Evolutionary conservation across 179 eudicot genomes (phyloP).

Genomic region (Beta macrorhiza): DNA sequence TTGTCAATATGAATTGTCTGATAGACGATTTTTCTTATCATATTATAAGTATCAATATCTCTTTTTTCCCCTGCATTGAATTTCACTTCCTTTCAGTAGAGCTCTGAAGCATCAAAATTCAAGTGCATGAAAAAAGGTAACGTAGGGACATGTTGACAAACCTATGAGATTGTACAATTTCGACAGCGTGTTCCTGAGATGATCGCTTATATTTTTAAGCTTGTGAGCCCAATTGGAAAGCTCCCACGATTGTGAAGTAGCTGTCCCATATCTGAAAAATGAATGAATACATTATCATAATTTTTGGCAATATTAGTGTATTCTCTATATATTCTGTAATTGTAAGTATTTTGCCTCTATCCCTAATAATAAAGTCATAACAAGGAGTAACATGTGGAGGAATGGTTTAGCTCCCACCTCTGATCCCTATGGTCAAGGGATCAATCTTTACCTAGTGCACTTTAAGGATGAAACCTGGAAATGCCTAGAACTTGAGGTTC

Average conservation of each 20-base stretch:
- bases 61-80: constrained; percentile 45
- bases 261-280: constrained; percentile 32
- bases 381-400: too few relatives aligned
- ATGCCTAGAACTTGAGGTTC: too few relatives aligned
- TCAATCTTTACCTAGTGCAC: too few relatives aligned
- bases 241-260: constrained; percentile 48
- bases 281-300: neutral
- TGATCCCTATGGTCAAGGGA: too few relatives aligned
- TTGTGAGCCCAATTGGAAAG: constrained; percentile 56
- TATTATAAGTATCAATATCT: constrained; percentile 40
- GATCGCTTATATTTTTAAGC: constrained; percentile 46
- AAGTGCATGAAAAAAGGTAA: too few relatives aligned
- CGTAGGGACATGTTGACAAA: constrained; percentile 4
- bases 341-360: too few relatives aligned
- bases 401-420: too few relatives aligned
- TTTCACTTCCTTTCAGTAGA: neutral
- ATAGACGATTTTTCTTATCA: constrained; percentile 30
- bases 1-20: constrained; percentile 56
- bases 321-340: too few relatives aligned
- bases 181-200: constrained; percentile 37
- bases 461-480: too few relatives aligned
- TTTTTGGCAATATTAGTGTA: too few relatives aligned
- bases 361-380: too few relatives aligned
- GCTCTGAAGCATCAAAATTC: too few relatives aligned
- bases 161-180: constrained; percentile 39